Evolutionary conservation across 2,329 filamentous ascomycete species (phyloP), one percentile per base, ranked within the genome.

Genomic region (Trichoderma sp.): DNA sequence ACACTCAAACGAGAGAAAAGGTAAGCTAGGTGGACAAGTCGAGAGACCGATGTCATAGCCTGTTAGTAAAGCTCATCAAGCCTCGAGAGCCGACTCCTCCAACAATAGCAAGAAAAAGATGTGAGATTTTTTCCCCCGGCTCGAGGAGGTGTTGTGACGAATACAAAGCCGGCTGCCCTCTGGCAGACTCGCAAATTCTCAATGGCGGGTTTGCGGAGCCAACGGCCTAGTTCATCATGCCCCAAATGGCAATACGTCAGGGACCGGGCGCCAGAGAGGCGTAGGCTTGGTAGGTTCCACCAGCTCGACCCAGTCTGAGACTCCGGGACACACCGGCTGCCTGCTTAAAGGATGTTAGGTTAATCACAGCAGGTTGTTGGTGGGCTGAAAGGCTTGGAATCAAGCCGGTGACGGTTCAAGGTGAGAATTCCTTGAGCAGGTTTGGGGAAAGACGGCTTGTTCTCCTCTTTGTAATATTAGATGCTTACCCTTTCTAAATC

Each of bases 201-300:
- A 71, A 66, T 65, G 61, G 47, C 47, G 62, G 62, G 47, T 43
- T 70, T 64, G 69, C 61, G 62, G 61, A 71, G 62, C 50, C 53
- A 66, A 66, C 39, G 23, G 53, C 30, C 53, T 71, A 13, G 62
- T 71, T 50, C 65, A 61, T 59, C 53, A 66, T 66, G 36, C 69
- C 69, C 69, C 69, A 66, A 71, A 66, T 20, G 69, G 67, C 28
- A 70, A 55, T 70, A 71, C 69, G 66, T 68, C 66, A 64, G 69
- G 61, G 59, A 65, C 28, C 23, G 26, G 50, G 69, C 62, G 62
- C 69, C 69, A 66, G 69, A 66, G 69, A 63, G 62, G 53, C 62
- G 62, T 66, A 65, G 69, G 69, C 66, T 66, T 62, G 62, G 62
- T 66, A 65, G 69, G 69, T 71, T 66, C 69, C 69, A 71, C 68